Evolutionary conservation across 805 yeast genomes (phyloP).

Genomic region (Yarrowia sp.): DNA sequence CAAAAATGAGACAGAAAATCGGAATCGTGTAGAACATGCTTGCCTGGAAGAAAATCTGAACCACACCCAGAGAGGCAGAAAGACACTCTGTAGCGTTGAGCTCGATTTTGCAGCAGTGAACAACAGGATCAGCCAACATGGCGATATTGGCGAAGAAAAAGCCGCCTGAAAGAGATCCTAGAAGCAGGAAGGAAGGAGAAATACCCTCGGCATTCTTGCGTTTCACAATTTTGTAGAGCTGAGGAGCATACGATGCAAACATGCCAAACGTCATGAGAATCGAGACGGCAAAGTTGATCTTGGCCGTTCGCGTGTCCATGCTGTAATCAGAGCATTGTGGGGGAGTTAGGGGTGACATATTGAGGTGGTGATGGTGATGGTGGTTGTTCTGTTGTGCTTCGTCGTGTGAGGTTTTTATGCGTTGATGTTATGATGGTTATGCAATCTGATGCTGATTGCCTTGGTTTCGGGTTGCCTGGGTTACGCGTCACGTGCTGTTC

Average conservation of each 20-base stretch:
- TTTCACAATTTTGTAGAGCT: slow-evolving; percentile 64
- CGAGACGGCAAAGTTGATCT: slow-evolving; percentile 58
- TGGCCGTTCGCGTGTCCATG: slow-evolving; percentile 22
- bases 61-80: slow-evolving; percentile 67
- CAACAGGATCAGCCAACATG: slow-evolving; percentile 64
- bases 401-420: no score
- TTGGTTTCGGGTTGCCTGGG: no score
- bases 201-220: slow-evolving; percentile 78
- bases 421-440: no score
- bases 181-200: slow-evolving; percentile 71
- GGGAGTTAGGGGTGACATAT: not conserved
- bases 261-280: slow-evolving; percentile 69
- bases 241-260: slow-evolving; percentile 75
- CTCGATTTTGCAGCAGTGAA: slow-evolving; percentile 61
- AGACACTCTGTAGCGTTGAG: slow-evolving; percentile 64
- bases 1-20: slow-evolving; percentile 58
- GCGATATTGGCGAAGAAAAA: slow-evolving; percentile 71
- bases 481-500: no score
- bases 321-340: slow-evolving; percentile 13
- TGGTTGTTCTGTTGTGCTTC: no score
- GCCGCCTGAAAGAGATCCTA: slow-evolving; percentile 74
- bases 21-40: slow-evolving; percentile 64
- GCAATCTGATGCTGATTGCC: no score
- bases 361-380: not conserved
- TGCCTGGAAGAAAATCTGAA: slow-evolving; percentile 72